phyloP scores from a whole-genome alignment of 2,329 filamentous ascomycete genomes.

The Fusarium xyrophilum region DNA sequence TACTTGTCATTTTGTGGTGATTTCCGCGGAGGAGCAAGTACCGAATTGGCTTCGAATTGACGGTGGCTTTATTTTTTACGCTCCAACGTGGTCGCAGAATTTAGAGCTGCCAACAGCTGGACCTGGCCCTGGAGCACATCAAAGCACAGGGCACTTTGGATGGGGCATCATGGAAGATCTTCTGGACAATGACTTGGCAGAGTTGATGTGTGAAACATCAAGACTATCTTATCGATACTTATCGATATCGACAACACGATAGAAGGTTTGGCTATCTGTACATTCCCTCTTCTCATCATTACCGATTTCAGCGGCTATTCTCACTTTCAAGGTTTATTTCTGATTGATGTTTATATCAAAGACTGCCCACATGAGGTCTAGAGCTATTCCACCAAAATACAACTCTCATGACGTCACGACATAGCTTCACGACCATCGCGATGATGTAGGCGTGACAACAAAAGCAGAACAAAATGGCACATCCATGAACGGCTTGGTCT shows the following conservation, averaged over 20 bases:
- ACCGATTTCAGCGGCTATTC: neutral
- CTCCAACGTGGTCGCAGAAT: conserved; percentile 9
- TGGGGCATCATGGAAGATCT: neutral
- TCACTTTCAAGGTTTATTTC: neutral
- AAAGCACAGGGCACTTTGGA: conserved; percentile 19
- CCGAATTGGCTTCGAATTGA: neutral
- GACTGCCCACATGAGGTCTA: neutral
- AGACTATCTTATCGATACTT: neutral
- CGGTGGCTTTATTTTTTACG: conserved; percentile 8
- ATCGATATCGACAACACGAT: neutral
- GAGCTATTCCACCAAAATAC: conserved; percentile 13
- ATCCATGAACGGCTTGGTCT: conserved; percentile 4
- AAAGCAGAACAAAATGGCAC: neutral
- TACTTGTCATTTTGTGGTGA: conserved; percentile 1
- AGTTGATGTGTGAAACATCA: neutral
- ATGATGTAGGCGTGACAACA: conserved; percentile 40
- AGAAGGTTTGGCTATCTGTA: neutral
- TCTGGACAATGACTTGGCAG: conserved; percentile 1
- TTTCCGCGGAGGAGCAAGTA: neutral
- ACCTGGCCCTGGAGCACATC: conserved; percentile 24
- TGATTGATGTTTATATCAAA: neutral
- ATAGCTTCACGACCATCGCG: conserved; percentile 21
- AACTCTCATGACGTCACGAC: conserved; percentile 39
- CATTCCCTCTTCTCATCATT: neutral
- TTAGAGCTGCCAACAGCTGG: neutral